Conservation (phyloP, 2,329 filamentous ascomycete species). For the Aspergillus tamarii region DNA sequence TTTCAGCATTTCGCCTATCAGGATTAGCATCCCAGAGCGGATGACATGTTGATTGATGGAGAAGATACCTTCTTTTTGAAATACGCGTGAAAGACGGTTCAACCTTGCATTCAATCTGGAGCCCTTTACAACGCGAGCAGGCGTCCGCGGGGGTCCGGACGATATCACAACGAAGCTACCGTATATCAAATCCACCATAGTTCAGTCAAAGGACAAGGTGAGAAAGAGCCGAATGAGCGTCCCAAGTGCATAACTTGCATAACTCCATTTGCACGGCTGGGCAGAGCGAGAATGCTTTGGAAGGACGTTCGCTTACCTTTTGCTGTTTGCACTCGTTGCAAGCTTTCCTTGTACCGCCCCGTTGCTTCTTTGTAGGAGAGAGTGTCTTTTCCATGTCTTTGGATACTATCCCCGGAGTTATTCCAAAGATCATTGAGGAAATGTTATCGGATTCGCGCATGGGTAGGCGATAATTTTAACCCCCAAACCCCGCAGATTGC, state of each 20-base stretch:
- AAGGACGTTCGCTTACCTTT: slow-evolving; percentile 54
- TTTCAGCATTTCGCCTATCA: slow-evolving; percentile 62
- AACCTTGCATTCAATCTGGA: slow-evolving; percentile 65
- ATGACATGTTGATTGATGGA: neutral
- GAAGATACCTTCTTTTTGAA: slow-evolving; percentile 56
- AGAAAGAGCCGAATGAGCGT: neutral
- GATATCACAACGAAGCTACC: slow-evolving; percentile 67
- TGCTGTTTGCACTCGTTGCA: slow-evolving; percentile 71
- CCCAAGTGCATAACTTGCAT: neutral
- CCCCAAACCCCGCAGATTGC: neutral
- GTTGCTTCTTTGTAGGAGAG: slow-evolving; percentile 52
- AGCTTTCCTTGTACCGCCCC: slow-evolving; percentile 52
- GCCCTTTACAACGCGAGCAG: slow-evolving; percentile 64
- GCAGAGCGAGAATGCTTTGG: slow-evolving; percentile 5
- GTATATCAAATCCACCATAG: neutral
- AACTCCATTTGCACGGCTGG: neutral
- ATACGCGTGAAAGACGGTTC: slow-evolving; percentile 69
- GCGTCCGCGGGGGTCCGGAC: slow-evolving; percentile 64
- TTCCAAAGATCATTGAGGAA: slow-evolving; percentile 39
- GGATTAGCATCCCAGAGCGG: neutral
- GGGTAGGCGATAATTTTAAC: slow-evolving; percentile 11
- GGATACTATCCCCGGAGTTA: slow-evolving; percentile 33
- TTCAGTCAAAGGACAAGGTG: slow-evolving; percentile 20
- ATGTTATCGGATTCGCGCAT: slow-evolving; percentile 30
- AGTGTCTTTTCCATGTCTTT: slow-evolving; percentile 44